A percentile compares a stretch with the other conserved stretches of the same genome.
These are phyloP conservation scores for Plasmodium gonderi DNA, from an alignment of 169 alveolate genomes.

Conservation along the genomic window DNA sequence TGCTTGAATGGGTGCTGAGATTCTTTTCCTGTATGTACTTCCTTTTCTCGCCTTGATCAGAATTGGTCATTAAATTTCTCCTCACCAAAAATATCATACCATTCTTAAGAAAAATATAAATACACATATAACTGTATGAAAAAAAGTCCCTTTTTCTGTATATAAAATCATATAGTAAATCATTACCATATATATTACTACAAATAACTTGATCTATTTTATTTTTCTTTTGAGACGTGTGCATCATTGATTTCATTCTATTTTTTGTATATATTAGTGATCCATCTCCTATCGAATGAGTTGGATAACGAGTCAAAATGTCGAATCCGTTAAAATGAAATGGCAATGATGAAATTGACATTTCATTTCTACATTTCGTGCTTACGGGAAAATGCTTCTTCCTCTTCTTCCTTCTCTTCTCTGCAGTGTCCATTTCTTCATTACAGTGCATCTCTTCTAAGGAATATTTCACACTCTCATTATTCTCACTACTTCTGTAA, in stretches of 20 bases:
- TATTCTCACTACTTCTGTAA: too few relatives aligned
- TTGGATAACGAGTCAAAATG: neutral
- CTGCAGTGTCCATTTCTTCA: neutral
- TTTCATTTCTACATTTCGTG: neutral
- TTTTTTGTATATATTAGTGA: neutral
- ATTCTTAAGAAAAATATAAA: constrained; percentile 34
- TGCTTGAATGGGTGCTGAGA: too few relatives aligned
- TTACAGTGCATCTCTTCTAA: too few relatives aligned
- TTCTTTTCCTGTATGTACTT: too few relatives aligned
- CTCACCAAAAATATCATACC: constrained; percentile 37
- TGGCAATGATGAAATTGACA: neutral
- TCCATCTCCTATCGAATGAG: neutral
- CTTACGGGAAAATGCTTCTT: neutral
- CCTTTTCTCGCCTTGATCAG: neutral
- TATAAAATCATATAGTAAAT: constrained; percentile 29
- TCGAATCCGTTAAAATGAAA: neutral
- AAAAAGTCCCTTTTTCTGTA: constrained; percentile 11
- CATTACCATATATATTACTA: constrained; percentile 18
- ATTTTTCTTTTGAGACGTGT: neutral
- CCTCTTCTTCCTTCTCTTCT: too few relatives aligned
- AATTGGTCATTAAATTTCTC: constrained; percentile 14
- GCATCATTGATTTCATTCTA: neutral
- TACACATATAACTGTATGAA: constrained; percentile 60
- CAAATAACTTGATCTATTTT: neutral
- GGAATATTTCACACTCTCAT: too few relatives aligned